phyloP scores from a whole-genome alignment of 1,139 yeast genomes.

The Groenewaldozyma sp. region DNA sequence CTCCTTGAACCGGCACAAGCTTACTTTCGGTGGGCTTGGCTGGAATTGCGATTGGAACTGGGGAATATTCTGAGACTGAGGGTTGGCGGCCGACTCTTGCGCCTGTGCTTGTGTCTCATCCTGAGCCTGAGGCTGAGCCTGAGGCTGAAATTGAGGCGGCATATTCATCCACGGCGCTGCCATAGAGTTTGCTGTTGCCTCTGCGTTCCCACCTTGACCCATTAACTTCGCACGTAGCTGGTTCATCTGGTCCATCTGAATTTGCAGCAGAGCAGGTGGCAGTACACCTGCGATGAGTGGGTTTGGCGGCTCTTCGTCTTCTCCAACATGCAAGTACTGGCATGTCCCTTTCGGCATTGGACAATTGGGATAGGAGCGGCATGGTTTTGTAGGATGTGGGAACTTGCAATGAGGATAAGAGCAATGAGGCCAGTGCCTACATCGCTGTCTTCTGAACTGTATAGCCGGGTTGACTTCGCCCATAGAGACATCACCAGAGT shows the following conservation, averaged over 20 bases:
- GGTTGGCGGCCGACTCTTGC: conserved; percentile 3
- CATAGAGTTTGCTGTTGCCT: too few species aligned
- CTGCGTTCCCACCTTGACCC: too few species aligned
- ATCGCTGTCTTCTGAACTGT: conserved; percentile 37
- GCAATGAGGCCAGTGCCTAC: conserved; percentile 75
- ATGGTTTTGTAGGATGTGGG: conserved; percentile 71
- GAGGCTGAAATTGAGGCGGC: too few species aligned
- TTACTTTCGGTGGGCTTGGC: conserved; percentile 9
- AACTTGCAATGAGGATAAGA: conserved; percentile 52
- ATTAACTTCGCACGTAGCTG: too few species aligned
- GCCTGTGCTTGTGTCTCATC: conserved; percentile 2
- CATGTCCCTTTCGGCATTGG: conserved; percentile 76
- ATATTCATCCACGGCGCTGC: too few species aligned
- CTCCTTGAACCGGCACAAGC: conserved; percentile 63
- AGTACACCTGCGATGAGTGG: not conserved
- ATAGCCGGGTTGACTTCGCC: conserved; percentile 8
- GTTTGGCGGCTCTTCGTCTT: conserved; percentile 41
- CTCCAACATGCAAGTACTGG: conserved; percentile 72
- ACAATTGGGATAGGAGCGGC: conserved; percentile 74
- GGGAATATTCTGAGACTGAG: conserved; percentile 2
- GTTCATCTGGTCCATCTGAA: too few species aligned
- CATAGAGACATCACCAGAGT: conserved; percentile 7
- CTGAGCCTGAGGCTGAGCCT: not conserved
- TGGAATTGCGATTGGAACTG: conserved; percentile 6
- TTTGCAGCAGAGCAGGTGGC: too few species aligned